Base-by-base conservation (phyloP, 306 rosid genomes). In the Vachellia pachyceras region DNA sequence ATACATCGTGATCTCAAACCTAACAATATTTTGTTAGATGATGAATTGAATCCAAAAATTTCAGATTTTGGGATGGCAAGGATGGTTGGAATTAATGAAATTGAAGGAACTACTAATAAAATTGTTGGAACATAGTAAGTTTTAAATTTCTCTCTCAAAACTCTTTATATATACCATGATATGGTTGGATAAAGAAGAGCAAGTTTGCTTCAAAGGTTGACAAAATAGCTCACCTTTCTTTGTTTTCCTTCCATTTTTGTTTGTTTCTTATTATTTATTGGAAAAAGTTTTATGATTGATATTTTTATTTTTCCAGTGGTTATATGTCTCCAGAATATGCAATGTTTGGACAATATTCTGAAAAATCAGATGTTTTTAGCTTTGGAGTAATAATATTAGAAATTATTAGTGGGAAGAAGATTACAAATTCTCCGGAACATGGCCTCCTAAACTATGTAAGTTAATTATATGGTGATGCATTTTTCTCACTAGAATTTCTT, bases 81-180 rank as follows among this genome's bases (percentile, higher is more conserved):
- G n/a, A 72, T 83, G 7, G 66, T 85, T 69, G 75, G 1, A 3
- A 60, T 41, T 0, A 79, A 84, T 10, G 82, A 85, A 71, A 66
- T 39, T 3, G 77, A 72, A 17, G 82, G 73, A 20, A 78, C 22
- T 20, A 89, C 90, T 0, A 37, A 6, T 0, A 72, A 29, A 73
- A 29, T 89, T 2, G 88, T 81, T 45, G 89, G 86, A 10, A 89
- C 89, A 11, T 85, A 60, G 90, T 89, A 85, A 83, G 90, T 83
- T 11, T 6, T 11, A 7, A n/a, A 4, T 23, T 23, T 23, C 11
- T 11, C 11, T 15, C 6, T 10, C 11, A 1, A 1, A 23, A 22
- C 17, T 10, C 29, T 5, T 58, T 23, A 1, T 17, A 22, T 23
- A 0, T 22, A 7, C 20, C 29, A 7, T 55, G 61, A 55, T 20